These are phyloP conservation scores for Grosmannia serpens DNA, from an alignment of 2,329 filamentous ascomycete species.

Conservation along the genomic window DNA sequence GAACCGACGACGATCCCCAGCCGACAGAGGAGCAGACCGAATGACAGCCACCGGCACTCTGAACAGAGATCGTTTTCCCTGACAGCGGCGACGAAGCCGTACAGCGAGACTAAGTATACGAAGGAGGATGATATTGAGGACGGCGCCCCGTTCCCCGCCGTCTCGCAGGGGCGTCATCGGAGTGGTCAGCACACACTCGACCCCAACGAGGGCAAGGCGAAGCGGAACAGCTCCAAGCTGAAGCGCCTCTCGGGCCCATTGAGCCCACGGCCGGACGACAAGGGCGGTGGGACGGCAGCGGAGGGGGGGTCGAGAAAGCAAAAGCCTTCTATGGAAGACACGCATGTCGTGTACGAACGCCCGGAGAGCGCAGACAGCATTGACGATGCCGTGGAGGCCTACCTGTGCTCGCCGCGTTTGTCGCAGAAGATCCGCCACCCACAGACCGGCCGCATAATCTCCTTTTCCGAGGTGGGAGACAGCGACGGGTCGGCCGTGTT, in stretches of 20 bases:
- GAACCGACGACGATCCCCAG: conserved; percentile 2
- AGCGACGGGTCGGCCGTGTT: conserved; percentile 85
- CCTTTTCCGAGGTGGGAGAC: conserved; percentile 94
- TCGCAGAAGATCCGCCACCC: conserved; percentile 83
- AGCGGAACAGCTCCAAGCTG: conserved; percentile 45
- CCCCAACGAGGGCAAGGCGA: conserved; percentile 29
- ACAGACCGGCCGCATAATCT: conserved; percentile 76
- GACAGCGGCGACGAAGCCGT: background rate
- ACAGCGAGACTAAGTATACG: background rate
- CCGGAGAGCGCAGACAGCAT: conserved; percentile 75
- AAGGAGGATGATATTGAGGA: conserved; percentile 37
- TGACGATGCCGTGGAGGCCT: conserved; percentile 76
- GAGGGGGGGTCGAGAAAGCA: conserved; percentile 23
- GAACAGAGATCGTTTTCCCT: conserved; percentile 4
- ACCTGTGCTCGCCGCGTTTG: conserved; percentile 69
- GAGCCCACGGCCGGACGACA: conserved; percentile 29
- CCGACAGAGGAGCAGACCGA: background rate
- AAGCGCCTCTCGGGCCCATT: conserved; percentile 44
- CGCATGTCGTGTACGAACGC: conserved; percentile 50
- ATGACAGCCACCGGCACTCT: background rate
- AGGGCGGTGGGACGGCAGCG: conserved; percentile 6
- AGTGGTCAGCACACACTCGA: conserved; percentile 40
- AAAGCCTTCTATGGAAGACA: conserved; percentile 7
- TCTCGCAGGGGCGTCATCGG: conserved; percentile 46
- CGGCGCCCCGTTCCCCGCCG: conserved; percentile 57